Base-by-base conservation (phyloP, 164 flowering plant species). In the Kingdonia uniflora region DNA sequence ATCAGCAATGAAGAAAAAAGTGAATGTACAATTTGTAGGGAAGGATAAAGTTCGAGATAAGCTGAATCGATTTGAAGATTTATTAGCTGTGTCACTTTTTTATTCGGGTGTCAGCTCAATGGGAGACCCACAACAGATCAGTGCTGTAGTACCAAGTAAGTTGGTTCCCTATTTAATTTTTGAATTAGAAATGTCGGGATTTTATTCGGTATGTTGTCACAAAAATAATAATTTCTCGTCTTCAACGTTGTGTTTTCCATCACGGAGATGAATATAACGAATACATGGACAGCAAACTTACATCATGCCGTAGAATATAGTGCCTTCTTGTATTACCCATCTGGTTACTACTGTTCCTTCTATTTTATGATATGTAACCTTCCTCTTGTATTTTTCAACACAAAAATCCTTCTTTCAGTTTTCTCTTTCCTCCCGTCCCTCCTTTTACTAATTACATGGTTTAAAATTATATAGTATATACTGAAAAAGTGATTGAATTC, bases 41-140 rank as follows among this genome's bases (percentile, higher is more conserved):
- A 80, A 80, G 63, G 80, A 84, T 14, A 78, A 86, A 68, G 75
- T 84, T 62, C 78, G 82, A 58, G 83, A 88, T 58, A 92, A 78
- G 77, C 26, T 87, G 46, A 80, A 81, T 51, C 73, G 71, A 40
- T 78, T 87, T 69, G 95, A 86, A 47, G 96, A 88, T 61, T 55
- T 92, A 67, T 63, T 59, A 15, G 50, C 73, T 61, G 95, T 66
- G 45, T 84, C 95, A 29, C 63, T 86, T n/a, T 65, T 85, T 58
- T 84, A 71, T 69, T 71, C 80, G 65, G 98, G 96, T 43, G 86
- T 88, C 47, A 76, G 83, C 62, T 76, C 73, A 42, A 51, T 57
- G 60, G 91, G 82, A 43, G 39, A 61, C 19, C 68, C 75, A 3
- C 56, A 48, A 51, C 63, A 71, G 20, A 71, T 82, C 57, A 46